These are phyloP conservation scores for Trichoderma asperellum DNA, from an alignment of 2,329 filamentous ascomycete species.

Conservation along the genomic window DNA sequence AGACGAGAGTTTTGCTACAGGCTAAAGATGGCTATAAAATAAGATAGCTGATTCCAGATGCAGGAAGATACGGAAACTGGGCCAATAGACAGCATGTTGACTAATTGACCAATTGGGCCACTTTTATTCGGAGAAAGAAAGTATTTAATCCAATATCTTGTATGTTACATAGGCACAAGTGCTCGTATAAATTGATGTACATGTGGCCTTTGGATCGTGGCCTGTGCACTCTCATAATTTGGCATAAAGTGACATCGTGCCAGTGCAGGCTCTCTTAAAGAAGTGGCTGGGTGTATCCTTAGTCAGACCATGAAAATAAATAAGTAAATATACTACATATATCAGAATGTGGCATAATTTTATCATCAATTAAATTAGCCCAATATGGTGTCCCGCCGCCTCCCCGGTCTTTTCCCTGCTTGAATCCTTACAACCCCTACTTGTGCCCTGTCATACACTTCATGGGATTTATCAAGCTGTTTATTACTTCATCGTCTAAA, in stretches of 20 bases:
- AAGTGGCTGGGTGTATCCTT: neutral
- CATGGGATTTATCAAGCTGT: slow-evolving; percentile 67
- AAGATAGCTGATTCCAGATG: no score
- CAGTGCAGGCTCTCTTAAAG: neutral
- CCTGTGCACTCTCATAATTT: neutral
- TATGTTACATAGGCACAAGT: no score
- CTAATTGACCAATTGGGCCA: no score
- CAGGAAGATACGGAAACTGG: no score
- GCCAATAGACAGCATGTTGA: no score
- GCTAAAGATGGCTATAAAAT: no score
- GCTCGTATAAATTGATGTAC: no score
- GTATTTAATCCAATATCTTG: no score
- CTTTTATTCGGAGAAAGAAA: no score
- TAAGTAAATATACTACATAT: neutral
- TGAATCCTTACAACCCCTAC: slow-evolving; percentile 85
- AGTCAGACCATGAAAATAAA: neutral
- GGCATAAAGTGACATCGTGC: neutral
- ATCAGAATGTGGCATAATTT: neutral
- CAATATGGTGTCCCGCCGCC: neutral
- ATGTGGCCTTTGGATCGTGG: neutral
- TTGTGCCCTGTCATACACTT: slow-evolving; percentile 78
- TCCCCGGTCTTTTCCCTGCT: neutral
- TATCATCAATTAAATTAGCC: neutral
- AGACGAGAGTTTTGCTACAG: no score
- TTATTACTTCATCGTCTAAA: slow-evolving; percentile 60